phyloP scores from a whole-genome alignment of 2,329 filamentous ascomycete species.

The Nothomitra cinnamomea region DNA sequence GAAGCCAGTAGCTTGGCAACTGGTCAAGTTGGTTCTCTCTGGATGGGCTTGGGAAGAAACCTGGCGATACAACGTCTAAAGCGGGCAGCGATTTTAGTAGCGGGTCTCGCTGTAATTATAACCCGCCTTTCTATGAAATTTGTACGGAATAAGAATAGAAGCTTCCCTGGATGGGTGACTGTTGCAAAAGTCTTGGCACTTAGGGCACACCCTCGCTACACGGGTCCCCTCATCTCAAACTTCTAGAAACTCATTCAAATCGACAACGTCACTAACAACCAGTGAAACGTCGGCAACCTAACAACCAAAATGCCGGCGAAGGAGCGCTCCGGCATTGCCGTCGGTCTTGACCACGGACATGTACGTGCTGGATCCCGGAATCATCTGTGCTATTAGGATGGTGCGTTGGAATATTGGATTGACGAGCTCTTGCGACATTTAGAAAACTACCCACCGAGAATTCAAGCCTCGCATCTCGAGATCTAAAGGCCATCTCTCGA shows the following conservation, averaged over 20 bases:
- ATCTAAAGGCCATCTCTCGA: conserved; percentile 91
- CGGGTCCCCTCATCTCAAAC: background rate
- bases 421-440: conserved; percentile 18
- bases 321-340: conserved; percentile 35
- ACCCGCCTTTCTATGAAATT: too few relatives aligned
- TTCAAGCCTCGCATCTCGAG: conserved; percentile 62
- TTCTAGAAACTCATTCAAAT: background rate
- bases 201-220: conserved; percentile 3
- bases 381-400: conserved; percentile 6
- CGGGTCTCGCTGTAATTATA: too few relatives aligned
- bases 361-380: conserved; percentile 30
- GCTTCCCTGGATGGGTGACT: background rate
- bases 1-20: too few relatives aligned
- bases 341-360: conserved; percentile 48
- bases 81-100: too few relatives aligned
- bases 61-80: too few relatives aligned
- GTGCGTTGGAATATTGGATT: background rate
- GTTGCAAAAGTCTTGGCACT: background rate
- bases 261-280: background rate
- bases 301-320: conserved; percentile 20
- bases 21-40: too few relatives aligned
- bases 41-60: too few relatives aligned
- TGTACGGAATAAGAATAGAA: too few relatives aligned
- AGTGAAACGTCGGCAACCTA: background rate
- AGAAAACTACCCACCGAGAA: conserved; percentile 72